These are phyloP conservation scores for Isoetes engelmannii DNA, from an alignment of 83 land plant genomes.

Conservation along the genomic window DNA sequence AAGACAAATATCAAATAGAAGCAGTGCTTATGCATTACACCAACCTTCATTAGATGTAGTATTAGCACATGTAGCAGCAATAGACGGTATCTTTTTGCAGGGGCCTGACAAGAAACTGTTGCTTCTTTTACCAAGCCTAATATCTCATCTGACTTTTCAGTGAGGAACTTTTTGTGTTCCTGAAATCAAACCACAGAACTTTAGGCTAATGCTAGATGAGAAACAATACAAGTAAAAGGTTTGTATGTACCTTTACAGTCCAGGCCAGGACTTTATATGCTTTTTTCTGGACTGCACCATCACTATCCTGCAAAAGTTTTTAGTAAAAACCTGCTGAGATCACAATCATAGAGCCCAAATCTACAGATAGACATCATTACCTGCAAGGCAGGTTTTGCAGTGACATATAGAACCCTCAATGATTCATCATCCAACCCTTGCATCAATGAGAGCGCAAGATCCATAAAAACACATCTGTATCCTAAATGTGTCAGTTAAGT, in stretches of 20 bases:
- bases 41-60: conserved; percentile 55
- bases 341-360: not conserved
- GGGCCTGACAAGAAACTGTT: conserved; percentile 58
- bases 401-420: conserved; percentile 42
- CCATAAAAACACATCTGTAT: conserved; percentile 67
- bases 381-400: conserved; percentile 62
- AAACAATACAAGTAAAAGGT: no score
- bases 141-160: conserved; percentile 47
- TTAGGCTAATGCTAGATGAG: no score
- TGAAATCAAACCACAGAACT: no score
- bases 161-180: conserved; percentile 47
- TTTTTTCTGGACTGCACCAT: conserved; percentile 75
- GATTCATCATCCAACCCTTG: conserved; percentile 58
- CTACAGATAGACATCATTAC: no score
- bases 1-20: no score
- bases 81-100: conserved; percentile 78
- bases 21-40: no score
- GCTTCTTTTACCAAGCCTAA: conserved; percentile 42
- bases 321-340: not conserved
- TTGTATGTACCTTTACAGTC: conserved; percentile 75
- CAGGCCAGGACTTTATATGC: conserved; percentile 82
- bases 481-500: no score
- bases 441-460: conserved; percentile 62
- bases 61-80: conserved; percentile 61
- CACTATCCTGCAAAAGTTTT: conserved; percentile 44